Conservation (phyloP, 176 grass and related monocot genomes). For the Tillandsia leiboldiana region DNA sequence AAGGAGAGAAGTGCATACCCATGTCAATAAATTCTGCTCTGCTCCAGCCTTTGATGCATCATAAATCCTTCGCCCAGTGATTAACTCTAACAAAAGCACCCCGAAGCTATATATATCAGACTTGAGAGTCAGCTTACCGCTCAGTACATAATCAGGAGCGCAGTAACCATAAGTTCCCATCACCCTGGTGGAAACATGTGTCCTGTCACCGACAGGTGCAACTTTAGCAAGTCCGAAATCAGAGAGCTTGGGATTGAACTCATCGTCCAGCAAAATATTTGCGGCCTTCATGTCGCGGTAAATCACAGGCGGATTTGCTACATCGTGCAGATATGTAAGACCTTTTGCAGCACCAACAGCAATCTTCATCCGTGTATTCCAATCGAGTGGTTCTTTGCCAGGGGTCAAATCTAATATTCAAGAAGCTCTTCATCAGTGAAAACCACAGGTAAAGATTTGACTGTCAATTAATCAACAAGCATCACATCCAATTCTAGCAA, state of each 20-base stretch:
- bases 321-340: constrained; percentile 74
- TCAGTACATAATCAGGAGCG: constrained; percentile 81
- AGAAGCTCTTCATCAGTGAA: neutral
- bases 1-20: constrained; percentile 40
- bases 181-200: constrained; percentile 86
- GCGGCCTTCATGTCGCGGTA: constrained; percentile 91
- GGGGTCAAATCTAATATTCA: constrained; percentile 39
- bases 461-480: neutral
- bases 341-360: constrained; percentile 77
- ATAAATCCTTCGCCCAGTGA: constrained; percentile 69
- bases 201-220: constrained; percentile 68
- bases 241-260: constrained; percentile 87
- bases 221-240: constrained; percentile 95
- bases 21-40: constrained; percentile 55
- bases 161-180: constrained; percentile 97
- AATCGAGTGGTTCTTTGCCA: constrained; percentile 57
- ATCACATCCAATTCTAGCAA: too few relatives aligned
- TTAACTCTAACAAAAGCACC: constrained; percentile 76
- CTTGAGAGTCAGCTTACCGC: constrained; percentile 78
- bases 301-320: constrained; percentile 81
- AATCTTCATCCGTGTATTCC: constrained; percentile 86
- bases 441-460: neutral
- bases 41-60: constrained; percentile 50
- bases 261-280: constrained; percentile 65
- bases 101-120: constrained; percentile 93